Base-by-base conservation (phyloP, 228 moss, liverwort and hornwort species). In the Sphagnum fallax region DNA sequence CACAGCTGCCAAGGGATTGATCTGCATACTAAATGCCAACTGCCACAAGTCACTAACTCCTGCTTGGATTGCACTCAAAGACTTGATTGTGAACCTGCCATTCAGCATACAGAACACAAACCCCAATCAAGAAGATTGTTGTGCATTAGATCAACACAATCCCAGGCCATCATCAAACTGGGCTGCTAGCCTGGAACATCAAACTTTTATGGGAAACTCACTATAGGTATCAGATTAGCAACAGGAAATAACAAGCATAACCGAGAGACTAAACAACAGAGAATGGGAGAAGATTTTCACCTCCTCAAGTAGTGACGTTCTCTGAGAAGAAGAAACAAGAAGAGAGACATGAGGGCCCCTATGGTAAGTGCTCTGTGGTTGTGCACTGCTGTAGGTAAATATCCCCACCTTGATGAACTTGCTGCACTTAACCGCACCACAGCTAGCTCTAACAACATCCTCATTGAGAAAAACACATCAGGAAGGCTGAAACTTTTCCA, bases 1-100 rank as follows among this genome's bases (percentile, higher is more conserved):
- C 52, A 87, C 86, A 71, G 91, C 85, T 68, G 92, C 98, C 79
- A 98, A 80, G n/a, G 98, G 93, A 74, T 93, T 98, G 65, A 98
- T 90, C 78, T 98, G 98, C 72, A 93, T 86, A 86, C 76, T 93
- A 71, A 98, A 98, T 6, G 93, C 98, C 66, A 91, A 78, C 82
- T 89, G 85, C 93, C 90, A 93, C 53, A 98, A 76, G 70, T 98
- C 98, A 61, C 76, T 64, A 47, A 91, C 62, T 66, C 85, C 90
- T 64, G 78, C 70, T 69, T 69, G 80, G 6, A 89, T 62, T 68
- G 87, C 74, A 50, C 76, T 72, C 50, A 75, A 76, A 73, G 87
- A 72, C 67, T 75, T 74, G 66, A 79, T 69, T 16, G 86, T 48
- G 61, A 84, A 55, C 78, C 91, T 93, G 87, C 75, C 61, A 68